A percentile compares a stretch with the other conserved stretches of the same genome.
phyloP scores from a whole-genome alignment of 495 filamentous ascomycete genomes.

The Aspergillus cavernicola region DNA sequence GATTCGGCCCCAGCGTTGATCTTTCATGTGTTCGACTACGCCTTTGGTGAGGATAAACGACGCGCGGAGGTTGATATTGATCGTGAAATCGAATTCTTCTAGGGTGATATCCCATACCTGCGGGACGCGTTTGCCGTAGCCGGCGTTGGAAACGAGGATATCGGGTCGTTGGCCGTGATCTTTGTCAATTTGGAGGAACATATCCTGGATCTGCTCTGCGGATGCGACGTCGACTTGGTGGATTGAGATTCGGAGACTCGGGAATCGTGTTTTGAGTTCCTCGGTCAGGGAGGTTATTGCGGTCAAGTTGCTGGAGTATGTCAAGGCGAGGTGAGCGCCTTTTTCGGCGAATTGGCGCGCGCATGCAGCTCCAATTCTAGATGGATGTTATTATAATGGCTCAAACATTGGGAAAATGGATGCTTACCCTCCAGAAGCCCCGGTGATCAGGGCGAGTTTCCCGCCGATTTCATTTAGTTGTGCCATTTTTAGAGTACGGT shows the following conservation, averaged over 20 bases:
- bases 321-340: slow-evolving; percentile 57
- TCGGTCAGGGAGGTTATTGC: slow-evolving; percentile 42
- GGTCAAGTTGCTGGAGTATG: slow-evolving; percentile 51
- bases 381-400: background rate
- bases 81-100: slow-evolving; percentile 65
- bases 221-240: slow-evolving; percentile 56
- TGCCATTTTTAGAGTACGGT: background rate
- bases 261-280: slow-evolving; percentile 32
- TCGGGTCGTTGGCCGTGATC: slow-evolving; percentile 55
- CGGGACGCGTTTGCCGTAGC: slow-evolving; percentile 47
- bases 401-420: background rate
- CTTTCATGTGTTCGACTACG: slow-evolving; percentile 61
- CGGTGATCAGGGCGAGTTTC: slow-evolving; percentile 60
- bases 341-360: slow-evolving; percentile 51
- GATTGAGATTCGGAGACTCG: slow-evolving; percentile 44
- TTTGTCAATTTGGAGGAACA: slow-evolving; percentile 50
- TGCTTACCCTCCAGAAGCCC: slow-evolving; percentile 61
- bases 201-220: slow-evolving; percentile 44
- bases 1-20: slow-evolving; percentile 61
- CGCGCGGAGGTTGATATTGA: slow-evolving; percentile 62
- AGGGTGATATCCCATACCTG: slow-evolving; percentile 50
- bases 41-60: slow-evolving; percentile 65
- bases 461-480: slow-evolving; percentile 51
- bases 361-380: slow-evolving; percentile 59
- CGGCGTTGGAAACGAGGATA: slow-evolving; percentile 60